Conservation (phyloP, 257 asterid species). For the Nyctanthes arbortristis region DNA sequence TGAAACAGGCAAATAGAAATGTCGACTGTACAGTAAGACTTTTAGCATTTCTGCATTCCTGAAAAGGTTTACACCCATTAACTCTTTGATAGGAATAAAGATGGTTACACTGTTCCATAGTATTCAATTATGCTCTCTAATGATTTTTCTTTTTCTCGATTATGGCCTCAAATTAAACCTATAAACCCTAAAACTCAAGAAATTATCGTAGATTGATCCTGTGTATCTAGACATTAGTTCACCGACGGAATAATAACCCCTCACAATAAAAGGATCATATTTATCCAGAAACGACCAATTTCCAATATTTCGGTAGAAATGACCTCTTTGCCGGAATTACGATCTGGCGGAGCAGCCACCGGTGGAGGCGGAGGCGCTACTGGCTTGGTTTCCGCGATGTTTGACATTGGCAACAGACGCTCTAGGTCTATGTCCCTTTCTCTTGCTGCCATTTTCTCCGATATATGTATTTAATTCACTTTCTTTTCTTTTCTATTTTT, state of each 20-base stretch:
- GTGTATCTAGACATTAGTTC: conserved; percentile 3
- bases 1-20: background rate
- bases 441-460: conserved; percentile 1
- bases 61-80: background rate
- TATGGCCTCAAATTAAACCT: too few relatives aligned
- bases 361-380: conserved; percentile 6
- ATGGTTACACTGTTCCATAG: too few relatives aligned
- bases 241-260: background rate
- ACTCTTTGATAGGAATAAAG: too few relatives aligned
- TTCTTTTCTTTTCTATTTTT: background rate
- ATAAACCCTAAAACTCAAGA: background rate
- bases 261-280: background rate
- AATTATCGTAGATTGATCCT: background rate
- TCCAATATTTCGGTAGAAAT: background rate
- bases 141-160: too few relatives aligned
- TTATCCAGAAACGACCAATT: background rate
- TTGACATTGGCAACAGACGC: conserved; percentile 23
- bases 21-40: background rate
- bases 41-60: background rate
- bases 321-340: conserved; percentile 27
- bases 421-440: conserved; percentile 27
- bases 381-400: conserved; percentile 12
- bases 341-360: conserved; percentile 13
- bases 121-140: too few relatives aligned
- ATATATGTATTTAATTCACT: too few relatives aligned